Base-by-base conservation (phyloP, 2,329 filamentous ascomycete genomes). In the Botrytis byssoidea region DNA sequence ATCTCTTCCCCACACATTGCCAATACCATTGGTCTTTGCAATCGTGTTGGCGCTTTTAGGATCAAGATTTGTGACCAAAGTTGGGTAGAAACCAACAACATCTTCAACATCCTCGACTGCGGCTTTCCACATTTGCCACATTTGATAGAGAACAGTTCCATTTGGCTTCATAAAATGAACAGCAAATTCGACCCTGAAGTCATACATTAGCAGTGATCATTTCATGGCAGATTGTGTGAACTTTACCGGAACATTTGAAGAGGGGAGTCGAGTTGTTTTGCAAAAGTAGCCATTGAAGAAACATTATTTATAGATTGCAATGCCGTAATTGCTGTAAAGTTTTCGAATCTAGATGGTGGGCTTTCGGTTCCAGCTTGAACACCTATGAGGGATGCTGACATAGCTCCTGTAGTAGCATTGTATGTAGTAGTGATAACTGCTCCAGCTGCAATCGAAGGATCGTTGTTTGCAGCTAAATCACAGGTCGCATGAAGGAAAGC, bases 81-180 rank as follows among this genome's bases (percentile, higher is more conserved):
- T 84, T 1, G 83, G 82, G 29, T 79, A 79, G 3, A 84, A 78
- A 9, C 83, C 83, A 48, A 81, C 72, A 1, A 84, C 80, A 51
- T 84, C 82, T 12, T 76, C 67, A 22, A 83, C 77, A 6, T 81
- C 72, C 0, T 81, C 77, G 0, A 84, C 76, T 0, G 82, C 80
- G 0, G 72, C 74, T 65, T 80, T 82, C 83, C 83, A 85, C 0
- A 77, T 70, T 4, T 81, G 14, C 71, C 81, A 83, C 2, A 84
- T 82, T 2, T 76, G 74, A 61, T 75, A 74, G 0, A 85, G 75
- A 10, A 78, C 78, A 1, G 79, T 75, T 0, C 80, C 75, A 74
- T 84, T 80, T 0, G 83, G 81, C n/a, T 79, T 79, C 71, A 84
- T 83, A 0, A 82, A 81, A 6, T 83, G 79, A 66, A 82, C 81